Evolutionary conservation across 2,329 filamentous ascomycete species (phyloP), one percentile per base, ranked within the genome.

Genomic region (Diaporthe sp.): DNA sequence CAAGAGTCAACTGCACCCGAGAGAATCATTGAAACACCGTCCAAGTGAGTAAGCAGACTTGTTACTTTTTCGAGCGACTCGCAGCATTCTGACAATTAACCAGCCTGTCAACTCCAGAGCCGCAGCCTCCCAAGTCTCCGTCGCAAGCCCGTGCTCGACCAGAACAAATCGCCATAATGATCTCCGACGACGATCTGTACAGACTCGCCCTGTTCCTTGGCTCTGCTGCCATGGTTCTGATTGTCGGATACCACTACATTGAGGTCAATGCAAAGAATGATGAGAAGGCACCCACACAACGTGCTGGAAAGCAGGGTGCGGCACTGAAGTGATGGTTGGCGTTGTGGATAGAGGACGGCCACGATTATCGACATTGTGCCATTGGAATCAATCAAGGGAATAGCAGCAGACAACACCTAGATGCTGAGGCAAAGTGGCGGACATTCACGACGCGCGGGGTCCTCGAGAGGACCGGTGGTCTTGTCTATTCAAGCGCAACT

Each of bases 181-280:
- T 99, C 84, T 94, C 96, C 84, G 97, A 99, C 91, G 88, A 90
- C 84, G 93, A 97, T 79, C 93, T 99, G 81, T 98, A 98, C 90
- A 91, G 91, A 78, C 91, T 99, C 42, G 96, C 97, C 84, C 92
- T 98, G 84, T 96, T 98, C 84, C 94, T 99, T 76, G 97, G 97
- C 87, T 94, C 92, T 73, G 91, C 93, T 55, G 92, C 96, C 78
- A 96, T 98, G 94, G 88, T 98, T 60, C 90, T 99, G 77, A 98
- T 98, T 79, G 92, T 99, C 42, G 86, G 98, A 39, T 98, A 99
- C 86, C 95, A 98, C 85, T 98, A 97, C 87, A 92, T 99, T 81
- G 96, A 98, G 84, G 91, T 98, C 87, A 98, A 99, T 83, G 91
- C 95, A n/a, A 88, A 80, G 75, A 82, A 85, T 63, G 78, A 80